A percentile compares a stretch with the other conserved stretches of the same genome.
Evolutionary conservation across 805 yeast genomes (phyloP).

Genomic region (Candida andamanensis): DNA sequence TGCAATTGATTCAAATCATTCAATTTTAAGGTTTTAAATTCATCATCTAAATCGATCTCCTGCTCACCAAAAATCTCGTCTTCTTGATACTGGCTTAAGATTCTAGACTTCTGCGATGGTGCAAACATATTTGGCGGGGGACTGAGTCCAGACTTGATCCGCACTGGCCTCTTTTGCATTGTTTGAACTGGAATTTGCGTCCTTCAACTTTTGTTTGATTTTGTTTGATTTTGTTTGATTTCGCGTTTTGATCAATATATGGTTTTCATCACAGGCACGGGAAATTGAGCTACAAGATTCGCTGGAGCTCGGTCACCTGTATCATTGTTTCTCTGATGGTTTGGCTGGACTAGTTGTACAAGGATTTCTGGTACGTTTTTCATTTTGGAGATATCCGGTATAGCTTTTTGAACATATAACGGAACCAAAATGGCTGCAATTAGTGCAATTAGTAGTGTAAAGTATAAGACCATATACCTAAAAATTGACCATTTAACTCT

Average conservation of each 20-base stretch:
- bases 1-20: slow-evolving; percentile 3
- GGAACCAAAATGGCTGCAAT: slow-evolving; percentile 45
- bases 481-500: slow-evolving; percentile 22
- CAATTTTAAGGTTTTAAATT: slow-evolving; percentile 20
- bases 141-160: slow-evolving; percentile 8
- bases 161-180: slow-evolving; percentile 5
- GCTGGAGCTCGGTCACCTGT: slow-evolving; percentile 56
- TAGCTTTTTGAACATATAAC: slow-evolving; percentile 19
- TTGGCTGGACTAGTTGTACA: slow-evolving; percentile 49
- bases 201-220: not conserved
- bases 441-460: slow-evolving; percentile 35
- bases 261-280: slow-evolving; percentile 11
- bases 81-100: slow-evolving; percentile 18
- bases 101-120: slow-evolving; percentile 10
- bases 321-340: slow-evolving; percentile 56
- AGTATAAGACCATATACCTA: slow-evolving; percentile 44
- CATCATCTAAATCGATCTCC: slow-evolving; percentile 19
- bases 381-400: slow-evolving; percentile 10
- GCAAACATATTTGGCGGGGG: slow-evolving; percentile 7
- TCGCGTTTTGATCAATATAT: slow-evolving; percentile 2
- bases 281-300: slow-evolving; percentile 33
- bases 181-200: not conserved
- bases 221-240: not conserved
- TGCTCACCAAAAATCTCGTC: slow-evolving; percentile 26
- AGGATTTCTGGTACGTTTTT: slow-evolving; percentile 1